Conservation (phyloP, 768 basidiomycete genomes). For the Phylloporus sp. region DNA sequence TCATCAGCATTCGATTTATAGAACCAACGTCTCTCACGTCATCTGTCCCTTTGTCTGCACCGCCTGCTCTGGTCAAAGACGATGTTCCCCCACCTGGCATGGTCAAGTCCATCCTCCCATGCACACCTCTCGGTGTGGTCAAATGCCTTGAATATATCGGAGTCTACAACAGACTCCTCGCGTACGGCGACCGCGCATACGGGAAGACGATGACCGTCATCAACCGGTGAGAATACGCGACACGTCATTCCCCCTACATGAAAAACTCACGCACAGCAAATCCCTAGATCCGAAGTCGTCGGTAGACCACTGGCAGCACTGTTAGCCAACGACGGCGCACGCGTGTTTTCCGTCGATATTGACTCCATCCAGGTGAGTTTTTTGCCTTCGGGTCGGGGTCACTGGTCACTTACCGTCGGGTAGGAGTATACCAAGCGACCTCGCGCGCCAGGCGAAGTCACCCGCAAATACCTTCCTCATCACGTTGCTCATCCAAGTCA, state of each 20-base stretch:
- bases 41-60: conserved; percentile 35
- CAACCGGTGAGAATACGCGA: conserved; percentile 59
- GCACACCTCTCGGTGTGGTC: conserved; percentile 95
- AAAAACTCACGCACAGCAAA: background rate
- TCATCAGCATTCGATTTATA: conserved; percentile 86
- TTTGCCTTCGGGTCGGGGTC: background rate
- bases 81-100: conserved; percentile 77
- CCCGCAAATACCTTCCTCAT: conserved; percentile 73
- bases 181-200: conserved; percentile 93
- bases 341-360: conserved; percentile 93
- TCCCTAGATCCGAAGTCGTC: conserved; percentile 85
- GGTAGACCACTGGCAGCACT: conserved; percentile 95
- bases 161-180: conserved; percentile 89
- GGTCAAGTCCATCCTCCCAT: conserved; percentile 95
- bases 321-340: conserved; percentile 92
- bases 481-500: conserved; percentile 74
- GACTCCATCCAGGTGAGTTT: conserved; percentile 76
- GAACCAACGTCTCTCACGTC: conserved; percentile 66
- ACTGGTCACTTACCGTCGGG: conserved; percentile 1
- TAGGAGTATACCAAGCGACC: conserved; percentile 95
- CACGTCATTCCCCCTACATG: background rate
- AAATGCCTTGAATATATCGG: conserved; percentile 89
- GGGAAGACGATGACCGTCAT: conserved; percentile 92
- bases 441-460: conserved; percentile 34
- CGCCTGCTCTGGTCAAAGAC: conserved; percentile 33